Percentiles rank a stretch among this genome's conserved stretches.
Evolutionary conservation across 352 stramenopile genomes (phyloP).

Genomic region (Phytophthora ohioensis): DNA sequence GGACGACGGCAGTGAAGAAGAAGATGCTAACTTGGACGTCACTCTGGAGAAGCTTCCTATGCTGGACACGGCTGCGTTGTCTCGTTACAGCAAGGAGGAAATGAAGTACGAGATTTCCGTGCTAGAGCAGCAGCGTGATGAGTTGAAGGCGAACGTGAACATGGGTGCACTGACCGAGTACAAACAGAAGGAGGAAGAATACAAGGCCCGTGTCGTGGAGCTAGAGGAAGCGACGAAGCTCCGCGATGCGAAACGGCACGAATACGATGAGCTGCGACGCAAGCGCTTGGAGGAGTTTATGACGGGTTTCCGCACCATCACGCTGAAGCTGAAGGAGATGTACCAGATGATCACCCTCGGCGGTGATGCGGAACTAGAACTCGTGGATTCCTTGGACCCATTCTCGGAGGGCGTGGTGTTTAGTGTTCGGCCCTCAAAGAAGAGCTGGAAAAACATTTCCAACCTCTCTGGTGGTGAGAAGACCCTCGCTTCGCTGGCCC

Average conservation of each 20-base stretch:
- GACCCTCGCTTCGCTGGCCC: slow-evolving; percentile 98
- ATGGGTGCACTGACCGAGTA: slow-evolving; percentile 93
- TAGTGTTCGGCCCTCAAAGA: slow-evolving; percentile 98
- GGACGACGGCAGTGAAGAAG: slow-evolving; percentile 47
- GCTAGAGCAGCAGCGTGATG: slow-evolving; percentile 93
- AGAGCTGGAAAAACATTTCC: slow-evolving; percentile 99
- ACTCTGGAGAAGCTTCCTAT: slow-evolving; percentile 75
- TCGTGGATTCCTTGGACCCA: slow-evolving; percentile 99
- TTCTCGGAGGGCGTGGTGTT: slow-evolving; percentile 99
- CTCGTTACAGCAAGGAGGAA: slow-evolving; percentile 91
- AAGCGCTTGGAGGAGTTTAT: slow-evolving; percentile 99
- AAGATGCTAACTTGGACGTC: slow-evolving; percentile 46
- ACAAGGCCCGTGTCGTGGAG: slow-evolving; percentile 93
- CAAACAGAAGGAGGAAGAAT: slow-evolving; percentile 96
- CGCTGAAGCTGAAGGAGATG: slow-evolving; percentile 99
- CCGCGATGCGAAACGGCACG: slow-evolving; percentile 93
- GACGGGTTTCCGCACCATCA: slow-evolving; percentile 98
- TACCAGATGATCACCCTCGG: slow-evolving; percentile 99
- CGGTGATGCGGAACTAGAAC: slow-evolving; percentile 98
- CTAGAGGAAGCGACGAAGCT: slow-evolving; percentile 95
- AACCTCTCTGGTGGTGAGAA: slow-evolving; percentile 99
- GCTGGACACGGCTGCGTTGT: slow-evolving; percentile 78
- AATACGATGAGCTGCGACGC: slow-evolving; percentile 97
- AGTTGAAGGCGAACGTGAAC: slow-evolving; percentile 96
- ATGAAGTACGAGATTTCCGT: slow-evolving; percentile 95